Evolutionary conservation across 176 grass and related monocot genomes (phyloP).

Genomic region (Elaeis guineensis): DNA sequence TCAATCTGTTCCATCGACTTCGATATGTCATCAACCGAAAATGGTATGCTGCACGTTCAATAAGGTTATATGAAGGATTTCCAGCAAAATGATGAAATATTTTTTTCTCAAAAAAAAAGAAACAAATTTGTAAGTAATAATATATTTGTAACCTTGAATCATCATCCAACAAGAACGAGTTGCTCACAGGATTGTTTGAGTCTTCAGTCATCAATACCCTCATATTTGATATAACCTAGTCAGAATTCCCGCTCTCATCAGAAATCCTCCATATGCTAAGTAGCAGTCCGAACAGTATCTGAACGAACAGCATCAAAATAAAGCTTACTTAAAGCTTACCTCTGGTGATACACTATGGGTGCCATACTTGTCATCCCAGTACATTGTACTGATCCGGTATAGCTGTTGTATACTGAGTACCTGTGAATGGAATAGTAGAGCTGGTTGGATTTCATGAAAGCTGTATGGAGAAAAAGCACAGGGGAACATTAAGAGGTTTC

Average conservation of each 20-base stretch:
- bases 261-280: not conserved
- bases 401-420: slow-evolving; percentile 95
- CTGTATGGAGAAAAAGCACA: slow-evolving; percentile 4
- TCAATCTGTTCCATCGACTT: slow-evolving; percentile 91
- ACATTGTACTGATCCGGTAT: slow-evolving; percentile 99
- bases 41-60: slow-evolving; percentile 64
- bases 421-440: slow-evolving; percentile 33
- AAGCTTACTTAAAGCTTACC: slow-evolving; percentile 39
- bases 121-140: slow-evolving; percentile 1
- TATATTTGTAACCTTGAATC: slow-evolving; percentile 74
- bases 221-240: slow-evolving; percentile 96
- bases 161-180: slow-evolving; percentile 94
- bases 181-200: slow-evolving; percentile 92
- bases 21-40: slow-evolving; percentile 94
- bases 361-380: slow-evolving; percentile 99
- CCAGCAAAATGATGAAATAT: slow-evolving; percentile 2
- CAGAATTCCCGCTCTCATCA: slow-evolving; percentile 2
- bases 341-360: slow-evolving; percentile 92
- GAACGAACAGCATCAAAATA: not conserved
- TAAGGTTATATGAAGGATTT: slow-evolving; percentile 5
- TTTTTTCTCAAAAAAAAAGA: not conserved
- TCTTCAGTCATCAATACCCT: slow-evolving; percentile 96
- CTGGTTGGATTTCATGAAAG: slow-evolving; percentile 19
- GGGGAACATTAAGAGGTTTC: slow-evolving; percentile 2
- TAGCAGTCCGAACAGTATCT: not conserved